phyloP scores from a whole-genome alignment of 2,329 filamentous ascomycete species.

The Fusarium sp. region DNA sequence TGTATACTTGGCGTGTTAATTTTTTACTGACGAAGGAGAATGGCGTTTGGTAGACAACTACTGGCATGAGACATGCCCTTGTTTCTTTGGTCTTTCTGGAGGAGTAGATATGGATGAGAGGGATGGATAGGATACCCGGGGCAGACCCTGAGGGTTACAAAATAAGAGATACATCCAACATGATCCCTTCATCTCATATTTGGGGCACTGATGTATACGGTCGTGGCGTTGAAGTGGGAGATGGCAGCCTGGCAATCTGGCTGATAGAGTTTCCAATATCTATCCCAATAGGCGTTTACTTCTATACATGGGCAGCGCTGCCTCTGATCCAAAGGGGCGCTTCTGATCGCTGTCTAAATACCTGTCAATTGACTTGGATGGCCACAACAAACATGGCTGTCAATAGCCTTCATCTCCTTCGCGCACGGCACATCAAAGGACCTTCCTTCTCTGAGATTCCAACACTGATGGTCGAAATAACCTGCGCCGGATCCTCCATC shows the following conservation, averaged over 20 bases:
- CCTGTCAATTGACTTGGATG: neutral
- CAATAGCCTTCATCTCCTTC: neutral
- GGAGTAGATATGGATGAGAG: neutral
- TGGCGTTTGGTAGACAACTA: conserved; percentile 6
- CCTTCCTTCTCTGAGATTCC: neutral
- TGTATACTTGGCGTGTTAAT: neutral
- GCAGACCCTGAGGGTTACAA: neutral
- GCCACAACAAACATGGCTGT: neutral
- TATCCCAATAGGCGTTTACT: neutral
- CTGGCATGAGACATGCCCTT: conserved; percentile 1
- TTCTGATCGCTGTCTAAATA: neutral
- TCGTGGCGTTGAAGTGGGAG: neutral
- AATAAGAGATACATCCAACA: neutral
- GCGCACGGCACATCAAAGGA: neutral
- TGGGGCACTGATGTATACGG: neutral
- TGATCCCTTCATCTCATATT: neutral
- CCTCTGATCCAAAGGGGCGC: neutral
- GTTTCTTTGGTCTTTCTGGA: neutral
- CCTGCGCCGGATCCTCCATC: neutral
- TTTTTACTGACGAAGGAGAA: neutral
- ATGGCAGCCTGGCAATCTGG: neutral
- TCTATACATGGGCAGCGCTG: neutral
- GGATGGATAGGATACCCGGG: conserved; percentile 3
- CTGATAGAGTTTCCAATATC: neutral
- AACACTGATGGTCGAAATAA: neutral